Conservation (phyloP, 1,284 basidiomycete species). For the Puccinia triticina region DNA sequence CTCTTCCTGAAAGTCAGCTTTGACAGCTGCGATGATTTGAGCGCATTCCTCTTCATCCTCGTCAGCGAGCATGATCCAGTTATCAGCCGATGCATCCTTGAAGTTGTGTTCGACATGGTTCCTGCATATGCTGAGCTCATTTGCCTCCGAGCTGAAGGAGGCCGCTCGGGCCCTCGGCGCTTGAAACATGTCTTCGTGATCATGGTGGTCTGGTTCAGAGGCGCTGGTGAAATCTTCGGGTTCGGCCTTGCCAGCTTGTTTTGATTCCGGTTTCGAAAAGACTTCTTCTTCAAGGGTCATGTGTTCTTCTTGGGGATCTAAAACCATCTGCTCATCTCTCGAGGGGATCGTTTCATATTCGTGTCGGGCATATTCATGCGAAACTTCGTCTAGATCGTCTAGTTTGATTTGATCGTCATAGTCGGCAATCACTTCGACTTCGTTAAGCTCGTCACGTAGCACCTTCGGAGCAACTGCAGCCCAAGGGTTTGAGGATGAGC, state of each 20-base stretch:
- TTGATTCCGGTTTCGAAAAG: constrained; percentile 27
- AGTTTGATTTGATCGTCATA: constrained; percentile 26
- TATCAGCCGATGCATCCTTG: constrained; percentile 59
- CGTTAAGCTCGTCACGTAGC: constrained; percentile 15
- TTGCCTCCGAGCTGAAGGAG: constrained; percentile 44
- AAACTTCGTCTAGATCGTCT: neutral
- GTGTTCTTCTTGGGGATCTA: constrained; percentile 16
- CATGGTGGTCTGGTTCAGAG: constrained; percentile 65
- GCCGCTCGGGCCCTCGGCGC: neutral
- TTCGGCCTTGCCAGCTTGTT: constrained; percentile 13
- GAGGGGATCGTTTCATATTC: neutral
- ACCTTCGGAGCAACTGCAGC: constrained; percentile 1
- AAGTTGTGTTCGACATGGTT: constrained; percentile 42
- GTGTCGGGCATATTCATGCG: neutral
- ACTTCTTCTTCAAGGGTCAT: constrained; percentile 6
- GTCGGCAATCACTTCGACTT: constrained; percentile 27
- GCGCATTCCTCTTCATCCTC: constrained; percentile 59
- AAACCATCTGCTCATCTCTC: constrained; percentile 27
- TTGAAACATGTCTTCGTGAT: constrained; percentile 64
- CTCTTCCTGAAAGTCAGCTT: constrained; percentile 63
- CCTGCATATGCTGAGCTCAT: constrained; percentile 49
- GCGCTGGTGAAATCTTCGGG: constrained; percentile 66
- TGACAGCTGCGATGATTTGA: constrained; percentile 59
- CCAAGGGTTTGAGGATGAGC: constrained; percentile 30
- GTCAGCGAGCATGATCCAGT: constrained; percentile 70